Conservation (phyloP, 768 basidiomycete species). For the Cubamyces lactineus region DNA sequence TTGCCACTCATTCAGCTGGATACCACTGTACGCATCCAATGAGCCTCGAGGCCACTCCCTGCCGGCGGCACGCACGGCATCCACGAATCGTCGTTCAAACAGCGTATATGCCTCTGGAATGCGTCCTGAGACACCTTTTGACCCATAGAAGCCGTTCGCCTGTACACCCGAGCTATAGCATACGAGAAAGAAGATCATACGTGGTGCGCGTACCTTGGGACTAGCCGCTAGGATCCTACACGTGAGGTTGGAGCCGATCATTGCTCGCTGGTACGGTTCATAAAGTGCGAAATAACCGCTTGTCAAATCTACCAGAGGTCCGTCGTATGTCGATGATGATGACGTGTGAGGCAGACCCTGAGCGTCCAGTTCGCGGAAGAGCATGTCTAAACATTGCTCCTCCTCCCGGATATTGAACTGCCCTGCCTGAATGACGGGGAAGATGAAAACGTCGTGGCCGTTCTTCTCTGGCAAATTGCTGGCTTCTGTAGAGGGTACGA, state of each 20-base stretch:
- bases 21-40: slow-evolving; percentile 41
- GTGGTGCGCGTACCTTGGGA: slow-evolving; percentile 66
- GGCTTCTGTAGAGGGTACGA: slow-evolving; percentile 8
- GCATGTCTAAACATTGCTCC: slow-evolving; percentile 58
- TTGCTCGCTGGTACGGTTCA: slow-evolving; percentile 72
- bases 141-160: slow-evolving; percentile 97
- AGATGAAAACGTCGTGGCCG: slow-evolving; percentile 54
- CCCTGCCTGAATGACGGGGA: slow-evolving; percentile 89
- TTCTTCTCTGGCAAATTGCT: neutral
- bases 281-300: slow-evolving; percentile 95
- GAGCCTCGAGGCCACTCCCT: slow-evolving; percentile 33
- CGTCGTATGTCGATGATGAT: slow-evolving; percentile 20
- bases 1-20: slow-evolving; percentile 88
- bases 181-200: neutral
- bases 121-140: slow-evolving; percentile 84
- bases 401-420: slow-evolving; percentile 88
- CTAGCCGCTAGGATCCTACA: slow-evolving; percentile 83
- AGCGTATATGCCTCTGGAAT: slow-evolving; percentile 96
- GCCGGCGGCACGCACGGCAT: slow-evolving; percentile 54
- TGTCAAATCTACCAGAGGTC: slow-evolving; percentile 77
- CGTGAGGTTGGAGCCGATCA: slow-evolving; percentile 59
- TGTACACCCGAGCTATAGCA: slow-evolving; percentile 35
- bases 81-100: slow-evolving; percentile 84
- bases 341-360: slow-evolving; percentile 9
- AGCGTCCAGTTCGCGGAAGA: slow-evolving; percentile 56